phyloP scores from a whole-genome alignment of 208 protist genomes.

The Perkinsela sp. region DNA sequence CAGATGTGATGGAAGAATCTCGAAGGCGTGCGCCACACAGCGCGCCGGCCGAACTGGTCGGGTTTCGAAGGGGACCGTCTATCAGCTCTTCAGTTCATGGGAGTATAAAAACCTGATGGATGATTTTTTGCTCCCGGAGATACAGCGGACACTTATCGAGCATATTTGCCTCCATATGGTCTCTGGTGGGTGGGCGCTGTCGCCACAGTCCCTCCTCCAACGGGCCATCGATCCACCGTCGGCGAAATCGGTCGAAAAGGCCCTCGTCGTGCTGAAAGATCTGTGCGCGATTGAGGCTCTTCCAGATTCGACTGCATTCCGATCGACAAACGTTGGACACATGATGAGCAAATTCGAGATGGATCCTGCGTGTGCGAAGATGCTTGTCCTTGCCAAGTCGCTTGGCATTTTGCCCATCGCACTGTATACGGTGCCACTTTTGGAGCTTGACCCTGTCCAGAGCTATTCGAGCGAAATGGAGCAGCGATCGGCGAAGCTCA shows the following conservation, averaged over 20 bases:
- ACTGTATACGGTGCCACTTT: background rate
- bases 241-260: background rate
- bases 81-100: constrained; percentile 64
- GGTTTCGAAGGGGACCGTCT: constrained; percentile 75
- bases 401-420: background rate
- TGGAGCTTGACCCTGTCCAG: background rate
- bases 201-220: constrained; percentile 8
- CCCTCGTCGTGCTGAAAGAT: background rate
- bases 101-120: constrained; percentile 36
- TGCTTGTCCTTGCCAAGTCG: background rate
- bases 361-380: background rate
- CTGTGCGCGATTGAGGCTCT: constrained; percentile 1
- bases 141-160: constrained; percentile 76
- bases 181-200: constrained; percentile 8
- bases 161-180: constrained; percentile 71
- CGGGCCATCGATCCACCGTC: constrained; percentile 8
- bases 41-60: constrained; percentile 77
- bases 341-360: background rate
- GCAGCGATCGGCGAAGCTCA: background rate
- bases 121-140: constrained; percentile 74
- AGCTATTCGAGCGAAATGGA: background rate
- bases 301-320: background rate
- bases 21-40: constrained; percentile 73
- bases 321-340: background rate
- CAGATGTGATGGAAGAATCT: constrained; percentile 52